Conservation (phyloP, 2,329 filamentous ascomycete species). For the Capronia coronata region DNA sequence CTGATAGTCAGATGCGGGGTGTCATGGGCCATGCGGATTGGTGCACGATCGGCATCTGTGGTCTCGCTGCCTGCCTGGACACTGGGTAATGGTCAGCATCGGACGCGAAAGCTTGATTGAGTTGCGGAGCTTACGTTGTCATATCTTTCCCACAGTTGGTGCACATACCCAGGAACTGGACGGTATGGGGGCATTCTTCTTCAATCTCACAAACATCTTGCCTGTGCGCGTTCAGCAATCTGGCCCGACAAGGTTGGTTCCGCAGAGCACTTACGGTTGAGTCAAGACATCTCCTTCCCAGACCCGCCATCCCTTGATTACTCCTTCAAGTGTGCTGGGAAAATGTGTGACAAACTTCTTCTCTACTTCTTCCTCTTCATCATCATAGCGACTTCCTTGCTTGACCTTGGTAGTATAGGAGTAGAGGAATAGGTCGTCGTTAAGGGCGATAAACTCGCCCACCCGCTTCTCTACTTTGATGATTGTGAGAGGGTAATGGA, state of each 20-base stretch:
- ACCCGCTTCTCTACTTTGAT: slow-evolving; percentile 71
- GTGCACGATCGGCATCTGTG: slow-evolving; percentile 63
- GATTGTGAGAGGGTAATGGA: slow-evolving; percentile 91
- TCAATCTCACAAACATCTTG: slow-evolving; percentile 66
- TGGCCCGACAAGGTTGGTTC: neutral
- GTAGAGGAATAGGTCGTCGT: slow-evolving; percentile 78
- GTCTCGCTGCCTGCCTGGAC: slow-evolving; percentile 20
- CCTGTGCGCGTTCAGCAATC: slow-evolving; percentile 33
- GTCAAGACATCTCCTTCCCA: slow-evolving; percentile 40
- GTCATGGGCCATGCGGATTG: slow-evolving; percentile 91
- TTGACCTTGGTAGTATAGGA: slow-evolving; percentile 69
- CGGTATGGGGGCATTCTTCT: slow-evolving; percentile 82
- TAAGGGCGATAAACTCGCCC: slow-evolving; percentile 67
- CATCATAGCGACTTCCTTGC: slow-evolving; percentile 59
- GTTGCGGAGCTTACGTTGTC: slow-evolving; percentile 58
- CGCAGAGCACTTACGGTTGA: slow-evolving; percentile 34
- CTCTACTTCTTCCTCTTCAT: slow-evolving; percentile 62
- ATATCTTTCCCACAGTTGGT: slow-evolving; percentile 92
- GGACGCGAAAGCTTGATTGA: neutral
- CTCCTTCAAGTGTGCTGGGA: slow-evolving; percentile 77
- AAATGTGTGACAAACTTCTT: slow-evolving; percentile 70
- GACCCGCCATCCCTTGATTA: slow-evolving; percentile 69
- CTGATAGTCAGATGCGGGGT: slow-evolving; percentile 83
- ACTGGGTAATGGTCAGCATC: slow-evolving; percentile 9
- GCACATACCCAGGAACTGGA: slow-evolving; percentile 87